Evolutionary conservation across 257 asterid species (phyloP).

Genomic region (Ligustrum vulgare): DNA sequence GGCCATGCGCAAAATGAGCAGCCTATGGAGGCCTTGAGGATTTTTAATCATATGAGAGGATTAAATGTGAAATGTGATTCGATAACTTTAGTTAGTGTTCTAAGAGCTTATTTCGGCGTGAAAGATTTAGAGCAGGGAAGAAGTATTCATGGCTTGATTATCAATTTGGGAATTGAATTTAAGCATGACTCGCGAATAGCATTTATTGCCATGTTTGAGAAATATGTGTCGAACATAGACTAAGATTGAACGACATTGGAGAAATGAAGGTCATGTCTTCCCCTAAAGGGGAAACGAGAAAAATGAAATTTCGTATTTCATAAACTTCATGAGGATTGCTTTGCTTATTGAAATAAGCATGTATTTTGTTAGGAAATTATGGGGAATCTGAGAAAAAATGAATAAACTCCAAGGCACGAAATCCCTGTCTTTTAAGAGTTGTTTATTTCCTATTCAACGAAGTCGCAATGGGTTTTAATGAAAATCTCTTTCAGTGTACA

Average conservation of each 20-base stretch:
- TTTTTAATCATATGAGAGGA: slow-evolving; percentile 52
- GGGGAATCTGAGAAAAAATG: too few species aligned
- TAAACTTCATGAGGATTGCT: too few species aligned
- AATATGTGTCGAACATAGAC: slow-evolving; percentile 32
- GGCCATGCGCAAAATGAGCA: slow-evolving; percentile 49
- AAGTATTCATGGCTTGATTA: slow-evolving; percentile 49
- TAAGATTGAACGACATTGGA: too few species aligned
- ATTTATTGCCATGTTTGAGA: slow-evolving; percentile 55
- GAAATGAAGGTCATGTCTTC: too few species aligned
- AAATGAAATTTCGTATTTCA: too few species aligned
- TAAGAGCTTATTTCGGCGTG: slow-evolving; percentile 53
- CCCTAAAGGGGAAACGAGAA: too few species aligned
- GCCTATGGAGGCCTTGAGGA: slow-evolving; percentile 50
- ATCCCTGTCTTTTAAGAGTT: too few species aligned
- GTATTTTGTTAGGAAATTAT: too few species aligned
- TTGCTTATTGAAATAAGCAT: too few species aligned
- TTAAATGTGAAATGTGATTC: slow-evolving; percentile 48
- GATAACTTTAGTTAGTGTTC: slow-evolving; percentile 54
- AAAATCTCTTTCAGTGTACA: too few species aligned
- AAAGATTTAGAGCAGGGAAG: slow-evolving; percentile 57
- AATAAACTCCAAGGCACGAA: too few species aligned
- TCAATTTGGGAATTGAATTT: slow-evolving; percentile 46
- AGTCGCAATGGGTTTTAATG: not conserved
- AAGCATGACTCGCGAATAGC: slow-evolving; percentile 55
- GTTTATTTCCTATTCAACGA: not conserved